Conservation (phyloP, 2,329 filamentous ascomycete genomes). For the Macrophomina tecta region DNA sequence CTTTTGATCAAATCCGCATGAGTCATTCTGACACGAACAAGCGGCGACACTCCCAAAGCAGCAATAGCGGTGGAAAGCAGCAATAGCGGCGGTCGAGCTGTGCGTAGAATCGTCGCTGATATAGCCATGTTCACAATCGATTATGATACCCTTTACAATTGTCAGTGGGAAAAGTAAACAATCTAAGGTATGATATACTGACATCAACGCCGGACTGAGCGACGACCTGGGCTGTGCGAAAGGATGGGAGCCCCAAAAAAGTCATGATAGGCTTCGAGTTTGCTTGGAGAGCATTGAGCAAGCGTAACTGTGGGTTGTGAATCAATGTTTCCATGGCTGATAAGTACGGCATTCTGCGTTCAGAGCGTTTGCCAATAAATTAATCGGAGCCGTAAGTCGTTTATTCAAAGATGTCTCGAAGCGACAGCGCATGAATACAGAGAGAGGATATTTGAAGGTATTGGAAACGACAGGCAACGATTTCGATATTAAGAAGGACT, state of each 20-base stretch:
- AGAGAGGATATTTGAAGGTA: neutral
- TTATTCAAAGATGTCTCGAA: neutral
- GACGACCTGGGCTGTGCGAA: constrained; percentile 59
- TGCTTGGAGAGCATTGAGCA: constrained; percentile 52
- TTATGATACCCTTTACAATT: constrained; percentile 61
- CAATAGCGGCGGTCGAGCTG: constrained; percentile 63
- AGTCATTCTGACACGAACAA: constrained; percentile 60
- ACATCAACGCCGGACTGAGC: constrained; percentile 66
- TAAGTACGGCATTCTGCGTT: neutral
- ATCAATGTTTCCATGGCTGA: neutral
- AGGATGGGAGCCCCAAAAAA: constrained; percentile 56
- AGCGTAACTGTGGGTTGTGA: constrained; percentile 50
- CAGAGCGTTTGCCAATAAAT: neutral
- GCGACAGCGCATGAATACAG: neutral
- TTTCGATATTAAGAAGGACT: neutral
- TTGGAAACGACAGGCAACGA: neutral
- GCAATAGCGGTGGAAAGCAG: constrained; percentile 63
- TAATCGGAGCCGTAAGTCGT: neutral
- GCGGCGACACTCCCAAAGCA: constrained; percentile 60
- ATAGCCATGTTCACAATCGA: constrained; percentile 64
- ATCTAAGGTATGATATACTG: neutral
- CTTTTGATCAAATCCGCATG: constrained; percentile 56
- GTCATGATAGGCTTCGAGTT: constrained; percentile 54
- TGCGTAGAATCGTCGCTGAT: constrained; percentile 64
- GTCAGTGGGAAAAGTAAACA: neutral